phyloP scores from a whole-genome alignment of 148 eudicot genomes.

The Rheum nobile region DNA sequence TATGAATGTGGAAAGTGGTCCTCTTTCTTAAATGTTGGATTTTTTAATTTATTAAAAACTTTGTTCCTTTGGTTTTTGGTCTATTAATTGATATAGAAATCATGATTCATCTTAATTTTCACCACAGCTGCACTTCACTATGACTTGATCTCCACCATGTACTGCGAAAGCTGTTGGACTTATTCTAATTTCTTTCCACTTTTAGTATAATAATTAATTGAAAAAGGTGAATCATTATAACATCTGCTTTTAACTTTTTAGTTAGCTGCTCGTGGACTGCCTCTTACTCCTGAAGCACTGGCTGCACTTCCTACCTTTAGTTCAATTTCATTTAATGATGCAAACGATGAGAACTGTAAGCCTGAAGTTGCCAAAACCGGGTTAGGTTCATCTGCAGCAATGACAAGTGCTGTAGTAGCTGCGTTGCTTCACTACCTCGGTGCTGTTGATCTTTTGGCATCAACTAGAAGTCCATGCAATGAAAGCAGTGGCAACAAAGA shows the following conservation, averaged over 20 bases:
- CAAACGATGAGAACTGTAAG: conserved; percentile 42
- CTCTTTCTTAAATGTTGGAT: not conserved
- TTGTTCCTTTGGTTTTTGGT: not conserved
- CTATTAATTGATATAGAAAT: not conserved
- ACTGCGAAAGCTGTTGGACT: not conserved
- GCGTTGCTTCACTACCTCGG: conserved; percentile 89
- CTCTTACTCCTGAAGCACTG: conserved; percentile 71
- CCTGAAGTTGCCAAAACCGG: conserved; percentile 99
- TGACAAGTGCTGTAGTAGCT: conserved; percentile 98
- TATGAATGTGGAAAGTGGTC: not conserved
- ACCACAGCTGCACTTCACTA: not conserved
- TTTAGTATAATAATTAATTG: not conserved
- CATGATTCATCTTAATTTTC: not conserved
- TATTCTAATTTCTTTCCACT: not conserved
- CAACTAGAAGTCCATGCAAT: conserved; percentile 16
- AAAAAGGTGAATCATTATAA: not conserved
- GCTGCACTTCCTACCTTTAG: conserved; percentile 71
- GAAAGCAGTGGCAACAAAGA: conserved; percentile 21
- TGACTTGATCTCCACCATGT: not conserved
- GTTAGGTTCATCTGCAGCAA: conserved; percentile 97
- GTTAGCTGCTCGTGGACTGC: conserved; percentile 89
- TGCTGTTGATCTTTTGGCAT: conserved; percentile 54
- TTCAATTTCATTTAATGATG: conserved; percentile 76
- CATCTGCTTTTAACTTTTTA: conserved; percentile 13
- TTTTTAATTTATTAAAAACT: not conserved